Percentiles rank a stretch among this genome's conserved stretches.
These are phyloP conservation scores for Mycena leptocephala DNA, from an alignment of 768 basidiomycete genomes.

Conservation along the genomic window DNA sequence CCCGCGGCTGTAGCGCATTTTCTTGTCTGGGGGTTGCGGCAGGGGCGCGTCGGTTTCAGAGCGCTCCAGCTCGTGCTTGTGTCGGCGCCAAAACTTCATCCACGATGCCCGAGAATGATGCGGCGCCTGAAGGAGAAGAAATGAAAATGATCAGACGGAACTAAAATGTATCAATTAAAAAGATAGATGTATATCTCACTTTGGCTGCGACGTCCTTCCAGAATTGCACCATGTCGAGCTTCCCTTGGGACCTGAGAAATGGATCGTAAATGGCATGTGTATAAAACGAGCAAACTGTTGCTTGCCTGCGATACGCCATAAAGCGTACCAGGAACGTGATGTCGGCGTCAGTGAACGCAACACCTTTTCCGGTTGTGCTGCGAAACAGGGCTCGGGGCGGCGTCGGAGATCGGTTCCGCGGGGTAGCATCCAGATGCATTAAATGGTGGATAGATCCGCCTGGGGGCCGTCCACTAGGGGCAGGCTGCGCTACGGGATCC, in stretches of 20 bases:
- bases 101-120: constrained; percentile 94
- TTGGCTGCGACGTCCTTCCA: constrained; percentile 85
- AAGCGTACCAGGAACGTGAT: constrained; percentile 83
- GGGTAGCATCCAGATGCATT: constrained; percentile 39
- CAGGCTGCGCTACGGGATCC: constrained; percentile 21
- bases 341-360: constrained; percentile 91
- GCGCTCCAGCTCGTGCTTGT: constrained; percentile 86
- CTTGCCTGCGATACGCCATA: constrained; percentile 84
- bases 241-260: constrained; percentile 66
- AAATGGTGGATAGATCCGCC: constrained; percentile 45
- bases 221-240: constrained; percentile 82
- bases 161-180: not conserved
- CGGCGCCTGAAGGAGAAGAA: constrained; percentile 71
- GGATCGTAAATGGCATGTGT: constrained; percentile 35
- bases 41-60: constrained; percentile 79
- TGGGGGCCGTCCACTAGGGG: constrained; percentile 15
- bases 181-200: constrained; percentile 53
- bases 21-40: constrained; percentile 87
- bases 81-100: constrained; percentile 95
- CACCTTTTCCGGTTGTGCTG: constrained; percentile 92
- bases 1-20: constrained; percentile 86
- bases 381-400: constrained; percentile 86
- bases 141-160: constrained; percentile 19
- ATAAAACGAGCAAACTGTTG: constrained; percentile 13
- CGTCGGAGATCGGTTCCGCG: constrained; percentile 82